Evolutionary conservation across 2,329 filamentous ascomycete genomes (phyloP).

Genomic region (Paraconiothyrium brasiliense): DNA sequence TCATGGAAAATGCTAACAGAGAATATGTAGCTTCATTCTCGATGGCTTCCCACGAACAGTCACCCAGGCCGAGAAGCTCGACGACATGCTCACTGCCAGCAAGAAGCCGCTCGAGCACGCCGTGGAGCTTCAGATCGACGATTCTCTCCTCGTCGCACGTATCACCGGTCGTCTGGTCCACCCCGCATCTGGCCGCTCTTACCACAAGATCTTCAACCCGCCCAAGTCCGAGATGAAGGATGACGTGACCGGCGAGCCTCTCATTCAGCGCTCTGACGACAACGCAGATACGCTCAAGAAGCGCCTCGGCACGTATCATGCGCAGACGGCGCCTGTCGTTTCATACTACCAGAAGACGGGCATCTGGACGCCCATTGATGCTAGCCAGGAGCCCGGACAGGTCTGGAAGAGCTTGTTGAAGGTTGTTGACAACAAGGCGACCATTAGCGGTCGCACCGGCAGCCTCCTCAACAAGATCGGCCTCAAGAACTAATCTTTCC

Average conservation of each 20-base stretch:
- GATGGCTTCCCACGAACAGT: slow-evolving; percentile 98
- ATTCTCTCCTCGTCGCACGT: slow-evolving; percentile 88
- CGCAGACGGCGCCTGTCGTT: slow-evolving; percentile 91
- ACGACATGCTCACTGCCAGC: slow-evolving; percentile 84
- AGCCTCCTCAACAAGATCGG: slow-evolving; percentile 65
- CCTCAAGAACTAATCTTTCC: slow-evolving; percentile 56
- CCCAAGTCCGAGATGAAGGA: slow-evolving; percentile 95
- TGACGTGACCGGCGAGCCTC: slow-evolving; percentile 93
- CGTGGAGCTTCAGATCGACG: slow-evolving; percentile 96
- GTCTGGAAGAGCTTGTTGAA: slow-evolving; percentile 94
- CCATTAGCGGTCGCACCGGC: slow-evolving; percentile 49
- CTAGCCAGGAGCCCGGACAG: slow-evolving; percentile 92
- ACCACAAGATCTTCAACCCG: slow-evolving; percentile 99
- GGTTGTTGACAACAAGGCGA: slow-evolving; percentile 73
- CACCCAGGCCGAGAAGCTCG: slow-evolving; percentile 91
- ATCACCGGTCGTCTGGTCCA: slow-evolving; percentile 97
- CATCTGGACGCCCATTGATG: slow-evolving; percentile 96
- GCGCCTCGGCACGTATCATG: slow-evolving; percentile 91
- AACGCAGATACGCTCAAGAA: slow-evolving; percentile 97
- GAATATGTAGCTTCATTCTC: slow-evolving; percentile 82
- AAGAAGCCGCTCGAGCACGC: slow-evolving; percentile 91
- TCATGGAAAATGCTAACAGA: slow-evolving; percentile 15
- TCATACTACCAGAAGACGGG: slow-evolving; percentile 97
- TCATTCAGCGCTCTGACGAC: slow-evolving; percentile 96
- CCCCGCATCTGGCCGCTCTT: slow-evolving; percentile 93